Evolutionary conservation across 2,329 filamentous ascomycete species (phyloP), one percentile per base, ranked within the genome.

Genomic region (Paracorniculantispora psalliotae): DNA sequence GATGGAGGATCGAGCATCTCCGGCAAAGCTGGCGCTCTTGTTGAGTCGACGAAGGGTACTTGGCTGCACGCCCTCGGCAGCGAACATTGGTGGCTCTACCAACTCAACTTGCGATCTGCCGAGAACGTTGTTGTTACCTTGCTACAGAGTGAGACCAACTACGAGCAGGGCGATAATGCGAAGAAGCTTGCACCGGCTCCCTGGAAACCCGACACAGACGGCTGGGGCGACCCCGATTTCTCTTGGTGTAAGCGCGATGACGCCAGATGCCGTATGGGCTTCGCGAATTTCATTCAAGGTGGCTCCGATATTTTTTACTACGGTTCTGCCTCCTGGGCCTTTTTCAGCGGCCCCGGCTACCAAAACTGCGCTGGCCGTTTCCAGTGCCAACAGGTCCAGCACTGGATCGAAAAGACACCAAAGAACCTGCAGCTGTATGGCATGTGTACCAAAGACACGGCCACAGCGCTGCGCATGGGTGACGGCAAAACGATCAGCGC

Each of bases 1-100:
- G 73, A 77, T 46, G 78, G 77, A 10, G 75, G 75, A 1, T 69
- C 69, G 53, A 76, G 68, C 64, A 81, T 79, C 60, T 77, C 77
- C 3, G 76, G 70, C 37, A 82, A 79, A 39, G 77, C 81, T 13
- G 79, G 80, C 35, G 66, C 76, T 0, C 69, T 81, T 1, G 70
- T 80, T 43, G 77, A 82, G 62, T 75, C 74, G n/a, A 75, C 73
- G 15, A 71, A 73, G 9, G 78, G 79, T 2, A 80, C 77, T 21
- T 85, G 82, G 82, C 70, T 85, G 39, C 65, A 68, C 41, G 68
- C 65, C 3, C 55, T 69, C 44, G 79, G 82, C 2, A 79, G 75
- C 53, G 83, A 86, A 70, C 83, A 86, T 67, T 79, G 78, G 70
- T 78, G 79, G 68, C 69, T 85, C 49, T 86, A 85, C 70, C 81